phyloP scores from a whole-genome alignment of 257 asterid genomes.

The Asclepias syriaca region DNA sequence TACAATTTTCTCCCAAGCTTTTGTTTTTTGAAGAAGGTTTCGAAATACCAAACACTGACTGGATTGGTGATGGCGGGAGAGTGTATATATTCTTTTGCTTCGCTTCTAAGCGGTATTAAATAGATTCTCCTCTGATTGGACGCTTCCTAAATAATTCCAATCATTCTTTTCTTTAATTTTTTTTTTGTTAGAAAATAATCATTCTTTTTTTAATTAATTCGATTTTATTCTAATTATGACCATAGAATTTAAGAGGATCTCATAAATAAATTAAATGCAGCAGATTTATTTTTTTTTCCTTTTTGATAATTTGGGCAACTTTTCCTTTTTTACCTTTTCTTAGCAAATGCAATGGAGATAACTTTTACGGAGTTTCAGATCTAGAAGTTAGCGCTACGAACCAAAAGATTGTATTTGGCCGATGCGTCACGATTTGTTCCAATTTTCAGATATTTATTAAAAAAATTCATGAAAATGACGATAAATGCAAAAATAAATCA shows the following conservation, averaged over 20 bases:
- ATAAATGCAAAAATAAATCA: too few species aligned
- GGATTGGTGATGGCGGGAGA: conserved; percentile 11
- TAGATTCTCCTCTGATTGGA: neutral
- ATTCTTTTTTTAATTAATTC: too few species aligned
- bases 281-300: too few species aligned
- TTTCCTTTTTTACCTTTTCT: neutral
- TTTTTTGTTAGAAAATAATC: too few species aligned
- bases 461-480: too few species aligned
- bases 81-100: neutral
- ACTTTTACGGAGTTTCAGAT: neutral
- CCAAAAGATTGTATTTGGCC: neutral
- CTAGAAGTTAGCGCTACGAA: neutral
- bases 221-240: too few species aligned
- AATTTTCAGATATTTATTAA: too few species aligned
- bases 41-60: too few species aligned
- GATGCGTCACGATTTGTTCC: too few species aligned
- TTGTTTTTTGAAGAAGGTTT: neutral
- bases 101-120: neutral
- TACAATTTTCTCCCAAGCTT: neutral
- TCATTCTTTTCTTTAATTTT: too few species aligned
- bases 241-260: too few species aligned
- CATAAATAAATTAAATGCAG: too few species aligned
- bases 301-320: neutral
- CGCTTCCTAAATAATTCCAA: neutral
- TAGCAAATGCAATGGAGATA: neutral